phyloP scores from a whole-genome alignment of 441 rosid species.

The Erodium trifolium region DNA sequence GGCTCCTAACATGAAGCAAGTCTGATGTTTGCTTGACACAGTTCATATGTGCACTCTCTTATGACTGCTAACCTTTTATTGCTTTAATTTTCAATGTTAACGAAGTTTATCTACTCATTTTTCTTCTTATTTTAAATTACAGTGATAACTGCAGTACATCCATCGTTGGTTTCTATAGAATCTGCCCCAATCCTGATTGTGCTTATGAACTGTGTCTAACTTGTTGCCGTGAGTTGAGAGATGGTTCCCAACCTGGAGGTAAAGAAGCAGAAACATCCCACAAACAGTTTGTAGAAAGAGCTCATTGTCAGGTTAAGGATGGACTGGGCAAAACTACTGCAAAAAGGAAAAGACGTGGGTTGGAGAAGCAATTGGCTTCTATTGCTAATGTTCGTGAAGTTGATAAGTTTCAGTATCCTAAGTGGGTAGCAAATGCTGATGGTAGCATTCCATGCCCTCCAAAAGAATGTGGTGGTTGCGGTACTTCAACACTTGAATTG shows the following conservation, averaged over 20 bases:
- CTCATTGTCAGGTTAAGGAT: constrained; percentile 14
- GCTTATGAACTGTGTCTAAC: constrained; percentile 35
- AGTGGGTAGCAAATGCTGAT: constrained; percentile 29
- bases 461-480: constrained; percentile 36
- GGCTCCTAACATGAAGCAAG: not conserved
- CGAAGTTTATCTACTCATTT: not conserved
- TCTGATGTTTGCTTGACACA: not conserved
- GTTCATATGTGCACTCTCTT: not conserved
- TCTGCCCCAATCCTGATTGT: constrained; percentile 34
- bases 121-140: constrained; percentile 6
- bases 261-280: constrained; percentile 21
- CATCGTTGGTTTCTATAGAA: constrained; percentile 33
- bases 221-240: constrained; percentile 35
- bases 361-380: constrained; percentile 17
- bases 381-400: constrained; percentile 6
- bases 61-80: not conserved
- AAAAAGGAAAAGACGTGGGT: constrained; percentile 16
- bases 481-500: constrained; percentile 27
- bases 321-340: constrained; percentile 18
- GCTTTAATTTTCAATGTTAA: not conserved
- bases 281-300: constrained; percentile 19
- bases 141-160: constrained; percentile 41
- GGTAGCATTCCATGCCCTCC: constrained; percentile 42
- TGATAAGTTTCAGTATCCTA: constrained; percentile 11
- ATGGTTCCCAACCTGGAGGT: constrained; percentile 23